Evolutionary conservation across 2,329 filamentous ascomycete species (phyloP).

Genomic region (Orbilia brochopaga): DNA sequence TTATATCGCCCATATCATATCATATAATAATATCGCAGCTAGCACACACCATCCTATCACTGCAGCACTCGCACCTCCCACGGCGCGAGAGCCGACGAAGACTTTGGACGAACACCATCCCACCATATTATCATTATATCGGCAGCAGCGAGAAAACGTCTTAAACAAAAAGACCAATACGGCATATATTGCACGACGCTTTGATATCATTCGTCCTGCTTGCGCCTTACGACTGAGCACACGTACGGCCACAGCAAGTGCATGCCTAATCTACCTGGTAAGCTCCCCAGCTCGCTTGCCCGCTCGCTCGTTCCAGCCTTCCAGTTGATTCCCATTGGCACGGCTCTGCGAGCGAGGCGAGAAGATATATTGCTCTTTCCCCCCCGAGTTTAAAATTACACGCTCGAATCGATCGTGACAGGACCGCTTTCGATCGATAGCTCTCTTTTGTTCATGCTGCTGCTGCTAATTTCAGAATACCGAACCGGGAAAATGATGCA

Average conservation of each 20-base stretch:
- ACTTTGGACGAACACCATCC: too few species aligned
- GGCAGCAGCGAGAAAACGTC: too few species aligned
- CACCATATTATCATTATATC: too few species aligned
- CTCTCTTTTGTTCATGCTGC: background rate
- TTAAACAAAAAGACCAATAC: too few species aligned
- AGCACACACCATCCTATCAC: too few species aligned
- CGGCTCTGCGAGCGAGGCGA: conserved; percentile 5
- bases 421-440: conserved; percentile 1
- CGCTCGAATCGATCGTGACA: background rate
- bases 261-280: conserved; percentile 33
- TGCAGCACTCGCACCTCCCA: too few species aligned
- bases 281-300: conserved; percentile 32
- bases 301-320: conserved; percentile 22
- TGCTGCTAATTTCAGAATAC: conserved; percentile 2
- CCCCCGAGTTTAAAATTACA: too few species aligned
- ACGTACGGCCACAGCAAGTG: background rate
- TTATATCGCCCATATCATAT: too few species aligned
- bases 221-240: too few species aligned
- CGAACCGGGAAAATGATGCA: conserved; percentile 2
- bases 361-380: background rate
- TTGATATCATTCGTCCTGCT: background rate
- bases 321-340: conserved; percentile 18
- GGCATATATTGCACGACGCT: too few species aligned
- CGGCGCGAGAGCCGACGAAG: too few species aligned
- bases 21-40: too few species aligned